Base-by-base conservation (phyloP, 352 stramenopile species). In the Paralagenidium karlingii region DNA sequence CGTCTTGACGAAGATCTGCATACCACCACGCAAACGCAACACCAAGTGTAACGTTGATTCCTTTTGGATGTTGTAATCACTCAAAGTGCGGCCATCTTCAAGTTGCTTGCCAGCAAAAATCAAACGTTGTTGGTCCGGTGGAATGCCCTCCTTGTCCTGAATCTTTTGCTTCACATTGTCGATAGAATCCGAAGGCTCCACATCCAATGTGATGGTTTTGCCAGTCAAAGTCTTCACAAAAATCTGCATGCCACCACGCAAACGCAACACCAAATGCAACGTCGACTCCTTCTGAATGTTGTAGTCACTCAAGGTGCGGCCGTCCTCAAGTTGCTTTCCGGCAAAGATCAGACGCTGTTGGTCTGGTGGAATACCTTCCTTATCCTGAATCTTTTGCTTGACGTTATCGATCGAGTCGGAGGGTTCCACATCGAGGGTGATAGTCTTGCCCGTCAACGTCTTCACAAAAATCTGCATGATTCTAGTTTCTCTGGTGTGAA, bases 401-500 rank as follows among this genome's bases (percentile, higher is more conserved):
- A 99, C 96, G 71, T 98, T 96, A 71, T 98, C 94, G 68, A 98
- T 98, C 47, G 81, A 95, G 82, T 98, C 92, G 38, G 85, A 94
- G 45, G 94, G 86, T 68, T 98, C 94, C 33, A 98, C 86, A 68
- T 98, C 92, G 45, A 98, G 82, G 45, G 83, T 96, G 55, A 98
- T 95, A 38, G 91, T 98, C 71, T 97, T 98, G 47, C 89, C 94
- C 27, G 87, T 97, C 39, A 98, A 68, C 45, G 94, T 98, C 74
- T 98, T 98, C 36, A 98, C 93, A 67, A 98, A 98, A 49, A 98
- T 92, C 77, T 96, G 84, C 84, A 97, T 97, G n/a, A n/a, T n/a
- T n/a, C n/a, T n/a, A n/a, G n/a, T n/a, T n/a, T n/a, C n/a, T n/a
- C n/a, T n/a, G n/a, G n/a, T n/a, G n/a, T n/a, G n/a, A n/a, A n/a